Conservation (phyloP, 495 filamentous ascomycete genomes). For the Aspergillus saccharolyticus region DNA sequence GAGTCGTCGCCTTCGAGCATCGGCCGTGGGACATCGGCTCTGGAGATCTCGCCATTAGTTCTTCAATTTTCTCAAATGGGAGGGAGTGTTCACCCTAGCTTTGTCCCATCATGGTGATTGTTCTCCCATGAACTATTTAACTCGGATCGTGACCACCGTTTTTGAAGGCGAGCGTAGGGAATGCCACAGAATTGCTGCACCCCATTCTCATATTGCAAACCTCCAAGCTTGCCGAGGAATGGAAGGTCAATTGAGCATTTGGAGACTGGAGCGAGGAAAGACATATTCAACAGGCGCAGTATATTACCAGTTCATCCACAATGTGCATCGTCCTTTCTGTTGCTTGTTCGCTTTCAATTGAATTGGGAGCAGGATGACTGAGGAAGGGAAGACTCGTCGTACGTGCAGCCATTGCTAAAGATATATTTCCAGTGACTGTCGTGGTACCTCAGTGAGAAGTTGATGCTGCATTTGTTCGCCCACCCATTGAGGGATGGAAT, state of each 20-base stretch:
- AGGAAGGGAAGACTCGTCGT: too few relatives aligned
- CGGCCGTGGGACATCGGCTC: slow-evolving; percentile 26
- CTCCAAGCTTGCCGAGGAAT: slow-evolving; percentile 21
- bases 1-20: slow-evolving; percentile 21
- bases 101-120: slow-evolving; percentile 24
- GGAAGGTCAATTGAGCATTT: slow-evolving; percentile 21
- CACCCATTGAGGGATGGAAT: too few relatives aligned
- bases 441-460: too few relatives aligned
- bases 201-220: slow-evolving; percentile 22
- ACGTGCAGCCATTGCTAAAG: too few relatives aligned
- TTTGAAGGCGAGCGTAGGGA: slow-evolving; percentile 24
- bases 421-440: too few relatives aligned
- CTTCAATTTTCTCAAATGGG: neutral
- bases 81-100: slow-evolving; percentile 17
- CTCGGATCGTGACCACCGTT: slow-evolving; percentile 27
- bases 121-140: slow-evolving; percentile 22
- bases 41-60: neutral
- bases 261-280: slow-evolving; percentile 21
- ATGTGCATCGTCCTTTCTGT: too few relatives aligned
- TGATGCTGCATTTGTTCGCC: too few relatives aligned
- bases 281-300: too few relatives aligned
- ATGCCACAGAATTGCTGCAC: slow-evolving; percentile 31
- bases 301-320: too few relatives aligned
- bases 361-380: too few relatives aligned
- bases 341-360: too few relatives aligned